phyloP scores from a whole-genome alignment of 1,284 basidiomycete species.

The Peniophora sp. region DNA sequence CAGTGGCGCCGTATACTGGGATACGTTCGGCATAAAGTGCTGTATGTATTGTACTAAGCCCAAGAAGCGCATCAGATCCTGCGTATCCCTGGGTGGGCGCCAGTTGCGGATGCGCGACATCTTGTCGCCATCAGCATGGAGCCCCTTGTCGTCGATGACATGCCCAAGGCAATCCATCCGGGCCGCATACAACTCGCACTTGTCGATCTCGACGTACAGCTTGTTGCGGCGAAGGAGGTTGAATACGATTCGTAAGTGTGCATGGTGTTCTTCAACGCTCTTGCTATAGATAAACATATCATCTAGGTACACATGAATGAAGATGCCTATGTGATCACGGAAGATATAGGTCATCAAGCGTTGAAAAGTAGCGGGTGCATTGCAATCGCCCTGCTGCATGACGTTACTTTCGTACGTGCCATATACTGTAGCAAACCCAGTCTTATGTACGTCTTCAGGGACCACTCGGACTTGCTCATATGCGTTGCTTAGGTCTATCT shows the following conservation, averaged over 20 bases:
- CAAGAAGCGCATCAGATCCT: slow-evolving; percentile 33
- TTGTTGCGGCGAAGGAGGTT: slow-evolving; percentile 8
- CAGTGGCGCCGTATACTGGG: slow-evolving; percentile 20
- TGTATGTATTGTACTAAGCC: slow-evolving; percentile 32
- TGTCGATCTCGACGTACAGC: slow-evolving; percentile 17
- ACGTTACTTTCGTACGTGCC: slow-evolving; percentile 19
- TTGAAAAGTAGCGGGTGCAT: slow-evolving; percentile 25
- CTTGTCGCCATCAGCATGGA: slow-evolving; percentile 21
- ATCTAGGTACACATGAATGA: slow-evolving; percentile 25
- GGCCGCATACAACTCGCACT: slow-evolving; percentile 15
- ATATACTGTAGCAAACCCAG: slow-evolving; percentile 16
- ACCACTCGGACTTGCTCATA: slow-evolving; percentile 19
- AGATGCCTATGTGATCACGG: slow-evolving; percentile 17
- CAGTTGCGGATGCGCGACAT: slow-evolving; percentile 14
- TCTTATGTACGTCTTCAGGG: slow-evolving; percentile 12
- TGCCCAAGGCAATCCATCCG: slow-evolving; percentile 22
- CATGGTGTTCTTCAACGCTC: slow-evolving; percentile 18
- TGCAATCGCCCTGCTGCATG: slow-evolving; percentile 26
- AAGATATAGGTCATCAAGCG: slow-evolving; percentile 25
- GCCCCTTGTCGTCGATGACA: slow-evolving; percentile 18
- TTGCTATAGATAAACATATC: slow-evolving; percentile 25
- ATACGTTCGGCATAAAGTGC: slow-evolving; percentile 28
- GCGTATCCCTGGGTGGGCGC: slow-evolving; percentile 20
- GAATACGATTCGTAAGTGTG: slow-evolving; percentile 19
- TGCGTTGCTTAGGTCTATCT: slow-evolving; percentile 22